Evolutionary conservation across 805 yeast genomes (phyloP).

Genomic region (Pichia scutulata): DNA sequence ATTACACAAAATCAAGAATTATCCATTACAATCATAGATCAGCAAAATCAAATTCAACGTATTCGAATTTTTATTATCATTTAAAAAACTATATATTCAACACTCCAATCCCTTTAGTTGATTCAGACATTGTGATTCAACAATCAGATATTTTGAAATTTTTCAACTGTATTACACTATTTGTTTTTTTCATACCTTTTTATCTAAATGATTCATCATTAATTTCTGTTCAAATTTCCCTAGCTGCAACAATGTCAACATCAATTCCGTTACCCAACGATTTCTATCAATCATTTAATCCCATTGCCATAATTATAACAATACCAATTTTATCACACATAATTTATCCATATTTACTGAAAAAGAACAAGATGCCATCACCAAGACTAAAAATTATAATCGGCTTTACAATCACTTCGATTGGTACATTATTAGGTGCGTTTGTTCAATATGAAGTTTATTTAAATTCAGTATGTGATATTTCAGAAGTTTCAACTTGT

Average conservation of each 20-base stretch:
- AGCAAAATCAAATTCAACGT: constrained; percentile 7
- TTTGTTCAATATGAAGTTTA: constrained; percentile 38
- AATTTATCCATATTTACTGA: constrained; percentile 39
- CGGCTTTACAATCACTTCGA: constrained; percentile 39
- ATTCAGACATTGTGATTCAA: constrained; percentile 16
- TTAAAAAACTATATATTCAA: background rate
- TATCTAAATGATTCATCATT: constrained; percentile 39
- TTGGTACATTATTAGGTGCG: constrained; percentile 43
- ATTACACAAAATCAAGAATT: constrained; percentile 29
- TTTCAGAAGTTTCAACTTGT: constrained; percentile 19
- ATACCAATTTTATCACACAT: constrained; percentile 42
- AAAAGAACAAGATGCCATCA: constrained; percentile 30
- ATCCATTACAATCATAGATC: constrained; percentile 16
- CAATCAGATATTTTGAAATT: constrained; percentile 37
- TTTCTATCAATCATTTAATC: constrained; percentile 45
- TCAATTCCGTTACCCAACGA: constrained; percentile 45
- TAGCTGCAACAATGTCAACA: constrained; percentile 45
- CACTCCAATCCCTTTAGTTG: background rate
- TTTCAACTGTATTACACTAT: constrained; percentile 36
- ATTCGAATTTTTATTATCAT: constrained; percentile 12
- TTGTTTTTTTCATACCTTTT: constrained; percentile 34
- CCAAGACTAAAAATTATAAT: constrained; percentile 38
- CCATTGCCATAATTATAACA: constrained; percentile 41
- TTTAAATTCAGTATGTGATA: constrained; percentile 39
- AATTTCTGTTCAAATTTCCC: constrained; percentile 40